Evolutionary conservation across 2,329 filamentous ascomycete genomes (phyloP), one percentile per base, ranked within the genome.

Genomic region (Phaeosphaeria sp.): DNA sequence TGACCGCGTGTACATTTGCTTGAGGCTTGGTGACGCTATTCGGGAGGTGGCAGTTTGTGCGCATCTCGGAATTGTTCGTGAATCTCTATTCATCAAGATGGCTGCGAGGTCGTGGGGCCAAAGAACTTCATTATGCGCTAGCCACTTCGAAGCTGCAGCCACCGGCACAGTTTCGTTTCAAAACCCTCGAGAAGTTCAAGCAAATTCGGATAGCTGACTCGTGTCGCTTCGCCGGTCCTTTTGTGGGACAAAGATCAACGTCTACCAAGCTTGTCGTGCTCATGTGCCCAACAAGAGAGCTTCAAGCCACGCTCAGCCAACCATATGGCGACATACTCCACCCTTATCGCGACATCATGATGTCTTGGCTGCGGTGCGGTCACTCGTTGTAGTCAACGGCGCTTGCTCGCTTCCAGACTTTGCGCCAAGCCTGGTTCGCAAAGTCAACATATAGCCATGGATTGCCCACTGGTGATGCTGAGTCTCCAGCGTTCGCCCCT

Each of bases 261-360:
- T 20, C 6, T 20, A 7, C 17, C 3, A n/a, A 18, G 41, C 15
- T 43, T 43, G 4, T 48, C 23, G 30, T 13, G 30, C 11, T 13
- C 11, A 36, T 36, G 30, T 36, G 30, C 3, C 11, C 11, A 36
- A 36, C 6, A 36, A 36, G 46, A 15, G 25, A 33, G 17, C 46
- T 47, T 21, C 7, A 27, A 48, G 27, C 46, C 22, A 48, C 25
- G 23, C 46, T 25, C 22, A 22, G 41, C 52, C 21, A 20, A 11
- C 41, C 41, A 21, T 18, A 57, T 62, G 20, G 42, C 57, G 60
- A 43, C 54, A 57, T 60, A 21, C 50, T 33, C 56, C 60, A 55
- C 52, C 42, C 52, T 50, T 52, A 62, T 62, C 46, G 54, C 60
- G 54, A 57, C 54, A 59, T 62, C 57, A 44, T 33, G 23, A 30